Conservation (phyloP, 371 early-diverging fungal species). For the Thermomucor indicae-seudaticae region DNA sequence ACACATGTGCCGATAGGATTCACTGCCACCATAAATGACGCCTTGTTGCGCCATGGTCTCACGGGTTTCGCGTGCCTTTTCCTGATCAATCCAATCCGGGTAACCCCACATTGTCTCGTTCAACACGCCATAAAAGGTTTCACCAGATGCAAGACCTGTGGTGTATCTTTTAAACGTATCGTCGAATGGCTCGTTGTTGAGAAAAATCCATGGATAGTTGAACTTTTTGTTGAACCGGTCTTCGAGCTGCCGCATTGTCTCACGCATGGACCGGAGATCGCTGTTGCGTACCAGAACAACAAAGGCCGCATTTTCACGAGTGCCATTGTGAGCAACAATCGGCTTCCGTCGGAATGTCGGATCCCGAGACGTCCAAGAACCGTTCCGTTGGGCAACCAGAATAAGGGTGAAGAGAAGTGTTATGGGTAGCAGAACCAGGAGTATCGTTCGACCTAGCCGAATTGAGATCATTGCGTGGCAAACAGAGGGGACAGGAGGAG, state of each 20-base stretch:
- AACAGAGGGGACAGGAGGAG: neutral
- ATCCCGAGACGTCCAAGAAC: neutral
- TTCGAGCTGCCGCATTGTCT: slow-evolving; percentile 72
- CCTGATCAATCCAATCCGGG: slow-evolving; percentile 74
- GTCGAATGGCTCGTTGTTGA: slow-evolving; percentile 77
- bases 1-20: slow-evolving; percentile 93
- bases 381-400: slow-evolving; percentile 3
- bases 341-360: neutral
- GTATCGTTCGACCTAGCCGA: slow-evolving; percentile 2
- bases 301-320: slow-evolving; percentile 51
- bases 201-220: slow-evolving; percentile 83
- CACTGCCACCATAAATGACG: slow-evolving; percentile 77
- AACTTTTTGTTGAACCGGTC: slow-evolving; percentile 74
- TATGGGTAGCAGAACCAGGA: slow-evolving; percentile 1
- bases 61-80: slow-evolving; percentile 49
- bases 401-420: slow-evolving; percentile 1
- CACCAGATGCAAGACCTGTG: slow-evolving; percentile 32
- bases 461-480: neutral
- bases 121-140: slow-evolving; percentile 34
- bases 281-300: slow-evolving; percentile 63
- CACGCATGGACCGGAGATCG: slow-evolving; percentile 65
- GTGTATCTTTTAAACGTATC: slow-evolving; percentile 62
- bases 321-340: neutral
- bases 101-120: slow-evolving; percentile 69
- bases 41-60: slow-evolving; percentile 47